Percentiles rank a stretch among this genome's conserved stretches.
phyloP scores from a whole-genome alignment of 2,329 filamentous ascomycete species.

The Capronia americana region DNA sequence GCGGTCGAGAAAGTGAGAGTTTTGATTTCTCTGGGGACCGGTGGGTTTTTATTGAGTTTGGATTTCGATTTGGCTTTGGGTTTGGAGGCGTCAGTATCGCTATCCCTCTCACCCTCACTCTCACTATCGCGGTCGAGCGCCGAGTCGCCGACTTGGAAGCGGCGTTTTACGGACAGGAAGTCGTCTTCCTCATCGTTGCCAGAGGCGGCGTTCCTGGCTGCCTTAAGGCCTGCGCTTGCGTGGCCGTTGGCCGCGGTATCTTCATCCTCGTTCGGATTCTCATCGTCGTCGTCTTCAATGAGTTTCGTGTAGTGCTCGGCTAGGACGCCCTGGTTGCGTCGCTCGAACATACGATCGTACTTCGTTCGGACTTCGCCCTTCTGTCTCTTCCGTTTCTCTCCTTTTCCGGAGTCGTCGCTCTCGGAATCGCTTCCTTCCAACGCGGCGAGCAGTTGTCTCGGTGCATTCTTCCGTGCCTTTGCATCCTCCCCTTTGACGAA shows the following conservation, averaged over 20 bases:
- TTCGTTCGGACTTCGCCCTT: constrained; percentile 77
- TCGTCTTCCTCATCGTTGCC: constrained; percentile 66
- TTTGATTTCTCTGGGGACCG: constrained; percentile 53
- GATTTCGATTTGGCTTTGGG: constrained; percentile 40
- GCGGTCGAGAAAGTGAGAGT: constrained; percentile 56
- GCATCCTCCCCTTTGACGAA: constrained; percentile 89
- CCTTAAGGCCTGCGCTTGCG: not conserved
- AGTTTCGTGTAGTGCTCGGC: constrained; percentile 93
- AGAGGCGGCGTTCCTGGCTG: constrained; percentile 52
- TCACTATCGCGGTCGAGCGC: constrained; percentile 52
- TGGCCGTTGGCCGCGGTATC: constrained; percentile 37
- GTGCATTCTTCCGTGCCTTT: constrained; percentile 85
- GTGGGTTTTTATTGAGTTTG: constrained; percentile 27
- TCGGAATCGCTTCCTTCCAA: constrained; percentile 62
- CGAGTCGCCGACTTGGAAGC: constrained; percentile 74
- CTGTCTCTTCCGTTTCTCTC: constrained; percentile 64
- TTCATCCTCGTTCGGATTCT: constrained; percentile 43
- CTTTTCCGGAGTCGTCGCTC: constrained; percentile 52
- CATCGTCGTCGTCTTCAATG: constrained; percentile 69
- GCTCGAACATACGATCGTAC: constrained; percentile 97
- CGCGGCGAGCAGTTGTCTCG: constrained; percentile 66
- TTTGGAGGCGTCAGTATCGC: not conserved
- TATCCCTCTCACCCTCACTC: not conserved
- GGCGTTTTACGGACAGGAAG: constrained; percentile 87
- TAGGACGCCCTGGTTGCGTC: constrained; percentile 92